A percentile compares a stretch with the other conserved stretches of the same genome.
These are phyloP conservation scores for Beauveria sp. DNA, from an alignment of 2,329 filamentous ascomycete species.

Conservation along the genomic window DNA sequence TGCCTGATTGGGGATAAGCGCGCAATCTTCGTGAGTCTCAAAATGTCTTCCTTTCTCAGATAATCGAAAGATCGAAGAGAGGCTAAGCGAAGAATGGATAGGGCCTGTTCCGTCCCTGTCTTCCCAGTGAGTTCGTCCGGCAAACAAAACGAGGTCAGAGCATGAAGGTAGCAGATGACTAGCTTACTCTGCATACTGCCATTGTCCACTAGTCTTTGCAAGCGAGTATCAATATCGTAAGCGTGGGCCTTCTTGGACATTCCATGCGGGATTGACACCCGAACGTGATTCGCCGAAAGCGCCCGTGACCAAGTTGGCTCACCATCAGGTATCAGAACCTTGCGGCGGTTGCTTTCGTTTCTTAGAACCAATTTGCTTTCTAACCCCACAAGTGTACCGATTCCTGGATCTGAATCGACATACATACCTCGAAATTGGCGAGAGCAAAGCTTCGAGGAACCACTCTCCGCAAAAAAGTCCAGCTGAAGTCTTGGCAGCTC, in stretches of 20 bases:
- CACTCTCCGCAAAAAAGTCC: not conserved
- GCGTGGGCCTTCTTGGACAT: not conserved
- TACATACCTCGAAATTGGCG: constrained; percentile 8
- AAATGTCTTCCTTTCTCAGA: not conserved
- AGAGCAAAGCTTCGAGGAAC: not conserved
- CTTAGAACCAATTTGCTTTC: not conserved
- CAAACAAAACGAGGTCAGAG: constrained; percentile 41
- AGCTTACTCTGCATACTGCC: constrained; percentile 45
- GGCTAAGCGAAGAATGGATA: constrained; percentile 38
- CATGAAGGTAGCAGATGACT: constrained; percentile 42
- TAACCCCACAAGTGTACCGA: not conserved
- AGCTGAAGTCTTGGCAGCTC: not conserved
- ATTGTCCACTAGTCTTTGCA: constrained; percentile 33
- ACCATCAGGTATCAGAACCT: not conserved
- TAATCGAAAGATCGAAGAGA: constrained; percentile 33
- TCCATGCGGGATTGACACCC: not conserved
- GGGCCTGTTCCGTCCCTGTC: constrained; percentile 46
- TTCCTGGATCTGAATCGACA: not conserved
- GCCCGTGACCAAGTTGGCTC: not conserved
- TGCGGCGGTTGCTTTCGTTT: not conserved
- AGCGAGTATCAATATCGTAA: not conserved
- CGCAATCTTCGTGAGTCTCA: not conserved
- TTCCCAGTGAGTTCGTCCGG: constrained; percentile 38
- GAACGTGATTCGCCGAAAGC: not conserved
- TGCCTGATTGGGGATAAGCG: not conserved